A percentile compares a stretch with the other conserved stretches of the same genome.
These are phyloP conservation scores for Chaetomium strumarium DNA, from an alignment of 2,329 filamentous ascomycete species.

Conservation along the genomic window DNA sequence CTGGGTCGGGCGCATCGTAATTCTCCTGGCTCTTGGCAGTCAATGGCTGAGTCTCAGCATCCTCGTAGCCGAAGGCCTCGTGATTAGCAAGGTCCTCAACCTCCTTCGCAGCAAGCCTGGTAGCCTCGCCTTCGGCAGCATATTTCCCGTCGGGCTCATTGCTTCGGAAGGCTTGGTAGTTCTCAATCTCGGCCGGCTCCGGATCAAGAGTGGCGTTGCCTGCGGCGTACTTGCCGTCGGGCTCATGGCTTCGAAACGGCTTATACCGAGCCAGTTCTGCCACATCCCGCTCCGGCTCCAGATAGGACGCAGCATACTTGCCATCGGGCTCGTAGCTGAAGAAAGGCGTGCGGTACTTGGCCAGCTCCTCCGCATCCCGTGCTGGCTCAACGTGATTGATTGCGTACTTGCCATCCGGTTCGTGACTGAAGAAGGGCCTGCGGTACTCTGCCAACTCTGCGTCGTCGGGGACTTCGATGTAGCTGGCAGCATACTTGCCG, in stretches of 20 bases:
- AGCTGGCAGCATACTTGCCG: constrained; percentile 1
- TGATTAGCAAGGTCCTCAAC: constrained; percentile 24
- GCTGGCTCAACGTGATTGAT: constrained; percentile 15
- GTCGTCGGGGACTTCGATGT: constrained; percentile 6
- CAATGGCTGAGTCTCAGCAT: constrained; percentile 13
- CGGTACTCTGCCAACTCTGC: constrained; percentile 28
- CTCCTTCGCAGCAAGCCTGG: constrained; percentile 24
- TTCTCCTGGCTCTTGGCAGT: not conserved
- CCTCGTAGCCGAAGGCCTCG: constrained; percentile 22
- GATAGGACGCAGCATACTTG: constrained; percentile 27
- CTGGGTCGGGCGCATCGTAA: not conserved
- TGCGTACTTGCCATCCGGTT: constrained; percentile 20
- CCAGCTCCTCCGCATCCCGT: constrained; percentile 34
- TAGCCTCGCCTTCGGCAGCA: constrained; percentile 14
- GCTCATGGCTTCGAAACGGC: constrained; percentile 21
- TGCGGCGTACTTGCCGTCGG: constrained; percentile 16
- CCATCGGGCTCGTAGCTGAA: constrained; percentile 35
- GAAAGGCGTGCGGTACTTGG: constrained; percentile 17
- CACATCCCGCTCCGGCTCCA: constrained; percentile 27
- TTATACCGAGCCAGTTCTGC: constrained; percentile 18
- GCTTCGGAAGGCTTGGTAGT: constrained; percentile 33
- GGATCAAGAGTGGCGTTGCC: not conserved
- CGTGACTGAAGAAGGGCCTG: constrained; percentile 28
- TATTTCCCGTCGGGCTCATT: constrained; percentile 18
- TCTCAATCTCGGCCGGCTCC: not conserved